Base-by-base conservation (phyloP, 2,329 filamentous ascomycete species). In the Gremmenia infestans region DNA sequence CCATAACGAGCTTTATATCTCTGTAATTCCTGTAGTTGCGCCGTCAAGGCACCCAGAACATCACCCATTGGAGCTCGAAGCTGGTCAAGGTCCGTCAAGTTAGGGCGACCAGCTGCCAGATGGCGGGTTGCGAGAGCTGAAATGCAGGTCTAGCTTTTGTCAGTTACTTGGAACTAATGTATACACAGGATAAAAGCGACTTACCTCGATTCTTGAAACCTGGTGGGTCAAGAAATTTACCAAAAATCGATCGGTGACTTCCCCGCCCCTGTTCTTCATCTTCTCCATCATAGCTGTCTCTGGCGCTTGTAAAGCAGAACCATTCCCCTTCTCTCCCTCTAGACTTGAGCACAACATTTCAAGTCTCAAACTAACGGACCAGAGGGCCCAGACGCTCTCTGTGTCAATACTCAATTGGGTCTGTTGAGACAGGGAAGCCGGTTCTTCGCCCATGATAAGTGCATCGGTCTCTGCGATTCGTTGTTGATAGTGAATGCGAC, bases 211-310 rank as follows among this genome's bases (percentile, higher is more conserved):
- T 67, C 94, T 85, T 70, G 89, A 92, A 64, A 99, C 88, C 79
- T 97, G 91, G 70, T 97, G 92, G 70, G 96, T 92, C 71, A 97
- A 81, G 67, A 99, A 91, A 67, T 90, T 91, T 54, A 96, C 74
- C 72, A 97, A 76, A 72, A 96, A 93, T 52, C 83, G 80, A 76
- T 97, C 94, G 28, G 92, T 91, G 53, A 97, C 83, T 70, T 97
- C 91, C 11, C 90, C 91, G 50, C 89, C 90, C 43, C 86, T 75
- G 56, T 79, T 77, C 71, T 84, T 87, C 74, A 87, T 84, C 61
- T 81, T 77, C 68, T 96, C 91, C 62, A 97, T 75, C 54, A 97
- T 74, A 63, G 89, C 88, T 37, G 88, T 89, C 73, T 96, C 91
- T 0, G 92, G 91, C 54, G 88, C 81, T 68, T 89, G 87, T 60